Evolutionary conservation across 2,329 filamentous ascomycete genomes (phyloP), one percentile per base, ranked within the genome.

Genomic region (Dryadomyces sulphureus): DNA sequence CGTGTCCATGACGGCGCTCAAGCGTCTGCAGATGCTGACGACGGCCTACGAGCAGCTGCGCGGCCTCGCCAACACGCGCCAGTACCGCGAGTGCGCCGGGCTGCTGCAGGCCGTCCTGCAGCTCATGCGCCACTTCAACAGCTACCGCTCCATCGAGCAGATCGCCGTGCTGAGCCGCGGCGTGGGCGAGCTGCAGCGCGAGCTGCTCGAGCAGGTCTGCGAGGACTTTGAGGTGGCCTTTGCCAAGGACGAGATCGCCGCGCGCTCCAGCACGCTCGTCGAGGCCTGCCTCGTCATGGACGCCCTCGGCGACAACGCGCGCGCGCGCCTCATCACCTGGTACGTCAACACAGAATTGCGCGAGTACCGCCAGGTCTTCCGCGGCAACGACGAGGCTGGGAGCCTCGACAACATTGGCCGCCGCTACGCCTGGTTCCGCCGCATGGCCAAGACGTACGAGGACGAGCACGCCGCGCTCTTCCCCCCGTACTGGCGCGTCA

Each of bases 81-180:
- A 98, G 62, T 98, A 98, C 62, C 74, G 86, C 52, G 92, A 98
- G 61, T 96, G 92, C 59, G 89, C 90, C 16, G 88, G 93, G 56
- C 71, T 98, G 49, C 70, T 98, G 48, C 87, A 94, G 66, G 92
- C 92, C 9, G 92, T 98, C 27, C 76, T 98, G 48, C 92, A 98
- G 72, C 79, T 98, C 40, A 95, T 96, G 84, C 85, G 85, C 54
- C 89, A 98, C 65, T 98, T 98, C 73, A 94, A 94, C 66, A 93
- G 86, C 63, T 98, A 96, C 62, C 74, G 92, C 49, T 94, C 88
- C 55, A 96, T 98, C 55, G 90, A 96, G 60, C 92, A 98, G 70
- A 96, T 98, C 59, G 92, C 92, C 24, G 84, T 84, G 1, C 70
- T 98, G 52, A 94, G 87, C 59, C 79, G 87, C 44, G 94, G 93